Base-by-base conservation (phyloP, 768 basidiomycete species). In the Tricholoma sp. region DNA sequence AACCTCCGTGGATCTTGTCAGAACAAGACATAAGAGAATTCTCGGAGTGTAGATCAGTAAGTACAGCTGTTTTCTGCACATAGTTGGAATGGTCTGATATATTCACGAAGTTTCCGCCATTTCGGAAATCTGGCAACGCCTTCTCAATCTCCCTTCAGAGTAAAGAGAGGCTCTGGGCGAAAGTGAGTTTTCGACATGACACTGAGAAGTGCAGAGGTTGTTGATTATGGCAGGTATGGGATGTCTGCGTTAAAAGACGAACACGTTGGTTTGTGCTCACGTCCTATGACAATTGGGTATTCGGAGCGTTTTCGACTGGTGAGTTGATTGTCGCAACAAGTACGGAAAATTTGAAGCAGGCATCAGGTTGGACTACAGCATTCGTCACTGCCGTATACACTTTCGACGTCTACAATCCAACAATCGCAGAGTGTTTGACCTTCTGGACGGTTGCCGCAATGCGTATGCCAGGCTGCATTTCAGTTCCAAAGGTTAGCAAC, bases 271-370 rank as follows among this genome's bases (percentile, higher is more conserved):
- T 85, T 53, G 76, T 84, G 14, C 63, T 86, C 52, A 84, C 83
- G 5, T 80, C 80, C 3, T 86, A 84, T 63, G 75, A 78, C 47
- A 75, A 80, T 14, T 86, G 84, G 84, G 71, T 79, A 5, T 85
- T 85, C 61, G 84, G 84, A 4, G 76, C 72, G 19, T 85, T 85
- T 64, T 82, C 83, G n/a, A 66, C 69, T 64, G 81, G 84, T 83
- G 66, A 59, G 45, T 37, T 24, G 41, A 14, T 22, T 34, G 34
- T 53, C 32, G 19, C 0, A 8, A 46, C 0, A 18, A 18, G 22
- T 7, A 34, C 52, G 29, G 46, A 34, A 18, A 60, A n/a, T 31
- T 9, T 54, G 24, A 27, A 27, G 11, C 21, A 27, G 27, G 11
- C 56, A 34, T 60, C 54, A 86, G 84, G 80, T 19, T 79, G 82